Conservation (phyloP, 2,329 filamentous ascomycete genomes). For the Talaromyces marneffei region DNA sequence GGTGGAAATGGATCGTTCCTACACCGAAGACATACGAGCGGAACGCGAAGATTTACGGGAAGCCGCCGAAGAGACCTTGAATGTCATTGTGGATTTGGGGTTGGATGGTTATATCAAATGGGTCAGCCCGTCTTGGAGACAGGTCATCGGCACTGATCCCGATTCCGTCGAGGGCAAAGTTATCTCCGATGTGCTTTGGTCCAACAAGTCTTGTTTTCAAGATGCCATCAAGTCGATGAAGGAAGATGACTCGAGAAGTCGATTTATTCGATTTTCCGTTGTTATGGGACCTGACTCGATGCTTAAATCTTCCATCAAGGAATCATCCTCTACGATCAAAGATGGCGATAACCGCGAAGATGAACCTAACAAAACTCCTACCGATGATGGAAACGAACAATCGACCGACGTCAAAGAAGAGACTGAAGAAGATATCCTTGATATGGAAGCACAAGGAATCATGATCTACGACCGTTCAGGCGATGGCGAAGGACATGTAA, state of each 20-base stretch:
- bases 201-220: constrained; percentile 72
- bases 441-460: constrained; percentile 93
- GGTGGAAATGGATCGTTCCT: constrained; percentile 52
- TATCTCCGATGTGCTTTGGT: constrained; percentile 75
- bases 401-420: constrained; percentile 26
- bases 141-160: constrained; percentile 76
- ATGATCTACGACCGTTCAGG: constrained; percentile 92
- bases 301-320: constrained; percentile 40
- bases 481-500: constrained; percentile 82
- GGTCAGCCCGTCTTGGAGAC: constrained; percentile 93
- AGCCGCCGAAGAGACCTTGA: constrained; percentile 91
- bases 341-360: not conserved
- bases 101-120: constrained; percentile 87
- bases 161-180: constrained; percentile 67
- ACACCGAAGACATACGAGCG: constrained; percentile 86
- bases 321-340: constrained; percentile 1
- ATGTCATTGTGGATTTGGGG: constrained; percentile 90
- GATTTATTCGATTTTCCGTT: constrained; percentile 76
- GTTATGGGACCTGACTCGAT: constrained; percentile 64
- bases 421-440: constrained; percentile 51
- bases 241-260: constrained; percentile 86
- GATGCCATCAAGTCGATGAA: constrained; percentile 84
- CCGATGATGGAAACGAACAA: constrained; percentile 27
- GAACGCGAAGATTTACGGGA: constrained; percentile 91
- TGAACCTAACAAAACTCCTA: not conserved